phyloP scores from a whole-genome alignment of 2,329 filamentous ascomycete species.

The Fusarium austroafricanum region DNA sequence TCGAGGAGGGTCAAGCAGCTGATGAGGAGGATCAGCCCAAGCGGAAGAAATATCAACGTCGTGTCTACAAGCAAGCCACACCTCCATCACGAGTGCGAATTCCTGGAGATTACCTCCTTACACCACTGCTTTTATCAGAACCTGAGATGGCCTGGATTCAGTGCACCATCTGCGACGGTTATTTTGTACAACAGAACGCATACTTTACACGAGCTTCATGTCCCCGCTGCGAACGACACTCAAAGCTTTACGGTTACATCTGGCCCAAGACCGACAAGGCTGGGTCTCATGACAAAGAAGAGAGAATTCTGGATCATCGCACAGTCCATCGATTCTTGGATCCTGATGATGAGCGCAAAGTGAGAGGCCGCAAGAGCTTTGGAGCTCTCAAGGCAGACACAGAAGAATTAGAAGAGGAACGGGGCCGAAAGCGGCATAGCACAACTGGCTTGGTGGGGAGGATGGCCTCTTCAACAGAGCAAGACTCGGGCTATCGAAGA shows the following conservation, averaged over 20 bases:
- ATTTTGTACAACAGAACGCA: slow-evolving; percentile 89
- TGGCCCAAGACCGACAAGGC: slow-evolving; percentile 96
- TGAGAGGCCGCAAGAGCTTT: slow-evolving; percentile 57
- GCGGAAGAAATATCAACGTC: slow-evolving; percentile 52
- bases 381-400: slow-evolving; percentile 45
- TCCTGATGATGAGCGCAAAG: slow-evolving; percentile 72
- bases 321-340: slow-evolving; percentile 86
- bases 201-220: slow-evolving; percentile 89
- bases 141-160: slow-evolving; percentile 85
- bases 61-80: slow-evolving; percentile 50
- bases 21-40: slow-evolving; percentile 42
- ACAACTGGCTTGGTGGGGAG: slow-evolving; percentile 3
- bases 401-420: slow-evolving; percentile 44
- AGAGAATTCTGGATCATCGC: slow-evolving; percentile 84
- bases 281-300: slow-evolving; percentile 77
- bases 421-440: slow-evolving; percentile 42
- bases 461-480: slow-evolving; percentile 18
- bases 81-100: slow-evolving; percentile 58
- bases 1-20: slow-evolving; percentile 29
- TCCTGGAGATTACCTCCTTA: slow-evolving; percentile 86
- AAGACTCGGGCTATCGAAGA: slow-evolving; percentile 47
- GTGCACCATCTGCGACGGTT: slow-evolving; percentile 83
- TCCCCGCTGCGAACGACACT: slow-evolving; percentile 93
- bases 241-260: slow-evolving; percentile 91
- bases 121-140: slow-evolving; percentile 78